Conservation (phyloP, 768 basidiomycete genomes). For the Gyrodon lividus region DNA sequence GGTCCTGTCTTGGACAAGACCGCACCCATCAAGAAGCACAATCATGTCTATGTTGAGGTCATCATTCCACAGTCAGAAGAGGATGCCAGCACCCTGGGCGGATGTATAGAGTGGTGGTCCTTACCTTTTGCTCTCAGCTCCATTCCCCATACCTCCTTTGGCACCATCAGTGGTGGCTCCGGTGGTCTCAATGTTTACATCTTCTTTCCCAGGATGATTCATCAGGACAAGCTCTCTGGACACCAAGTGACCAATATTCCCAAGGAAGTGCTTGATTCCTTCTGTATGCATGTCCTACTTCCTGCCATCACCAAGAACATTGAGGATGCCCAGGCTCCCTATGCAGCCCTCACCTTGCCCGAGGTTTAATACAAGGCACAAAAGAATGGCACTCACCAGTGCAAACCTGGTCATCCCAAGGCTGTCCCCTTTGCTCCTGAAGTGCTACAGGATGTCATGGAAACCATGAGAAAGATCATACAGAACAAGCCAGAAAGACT, state of each 20-base stretch:
- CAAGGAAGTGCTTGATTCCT: conserved; percentile 8
- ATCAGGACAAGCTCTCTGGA: background rate
- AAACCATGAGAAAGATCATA: conserved; percentile 8
- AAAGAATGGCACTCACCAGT: background rate
- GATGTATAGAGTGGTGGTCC: conserved; percentile 10
- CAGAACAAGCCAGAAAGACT: background rate
- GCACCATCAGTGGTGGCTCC: background rate
- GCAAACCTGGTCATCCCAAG: background rate
- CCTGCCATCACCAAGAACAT: conserved; percentile 1
- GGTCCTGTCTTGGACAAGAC: background rate
- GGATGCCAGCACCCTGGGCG: background rate
- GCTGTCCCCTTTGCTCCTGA: conserved; percentile 7
- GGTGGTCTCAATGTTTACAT: conserved; percentile 3
- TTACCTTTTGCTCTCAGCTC: conserved; percentile 1
- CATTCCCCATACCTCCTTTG: conserved; percentile 6
- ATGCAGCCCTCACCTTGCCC: conserved; percentile 3
- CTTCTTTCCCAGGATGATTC: conserved; percentile 16
- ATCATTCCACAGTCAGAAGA: conserved; percentile 11
- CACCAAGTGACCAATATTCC: background rate
- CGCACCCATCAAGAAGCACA: conserved; percentile 14
- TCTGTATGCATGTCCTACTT: conserved; percentile 10
- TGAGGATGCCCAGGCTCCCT: background rate
- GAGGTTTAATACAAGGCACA: conserved; percentile 8
- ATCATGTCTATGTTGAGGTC: conserved; percentile 18
- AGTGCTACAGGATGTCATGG: background rate